Evolutionary conservation across 768 basidiomycete species (phyloP).

Genomic region (Candolleomyces efflorescens): DNA sequence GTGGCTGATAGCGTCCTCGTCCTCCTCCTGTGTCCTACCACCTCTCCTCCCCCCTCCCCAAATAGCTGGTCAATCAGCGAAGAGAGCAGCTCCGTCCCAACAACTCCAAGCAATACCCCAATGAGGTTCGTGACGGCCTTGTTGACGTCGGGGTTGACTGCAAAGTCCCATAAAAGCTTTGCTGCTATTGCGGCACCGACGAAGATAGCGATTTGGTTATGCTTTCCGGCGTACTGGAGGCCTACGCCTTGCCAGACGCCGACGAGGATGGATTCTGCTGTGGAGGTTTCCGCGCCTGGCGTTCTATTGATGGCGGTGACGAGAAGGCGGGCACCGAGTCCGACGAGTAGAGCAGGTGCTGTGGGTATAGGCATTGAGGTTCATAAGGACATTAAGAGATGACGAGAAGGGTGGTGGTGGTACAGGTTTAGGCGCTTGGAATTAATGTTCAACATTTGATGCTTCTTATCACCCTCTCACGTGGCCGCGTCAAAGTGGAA

Average conservation of each 20-base stretch:
- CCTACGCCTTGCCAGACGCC: constrained; percentile 77
- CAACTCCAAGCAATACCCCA: constrained; percentile 64
- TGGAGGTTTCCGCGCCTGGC: constrained; percentile 40
- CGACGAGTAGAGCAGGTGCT: constrained; percentile 67
- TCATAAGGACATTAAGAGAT: constrained; percentile 16
- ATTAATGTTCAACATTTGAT: neutral
- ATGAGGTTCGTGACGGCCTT: constrained; percentile 58
- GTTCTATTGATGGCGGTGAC: constrained; percentile 43
- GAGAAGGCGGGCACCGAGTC: constrained; percentile 68
- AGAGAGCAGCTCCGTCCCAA: constrained; percentile 68
- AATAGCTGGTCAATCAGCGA: constrained; percentile 34
- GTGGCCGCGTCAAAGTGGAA: neutral
- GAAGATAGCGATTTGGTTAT: constrained; percentile 47
- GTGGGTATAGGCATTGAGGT: constrained; percentile 40
- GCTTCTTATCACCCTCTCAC: neutral
- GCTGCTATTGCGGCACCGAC: constrained; percentile 54
- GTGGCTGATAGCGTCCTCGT: constrained; percentile 8
- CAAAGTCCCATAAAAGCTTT: constrained; percentile 65
- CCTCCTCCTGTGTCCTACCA: constrained; percentile 13
- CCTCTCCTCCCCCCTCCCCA: constrained; percentile 22
- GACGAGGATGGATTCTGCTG: constrained; percentile 59
- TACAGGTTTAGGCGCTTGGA: neutral
- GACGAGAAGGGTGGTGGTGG: constrained; percentile 6
- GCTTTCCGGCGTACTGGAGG: constrained; percentile 61
- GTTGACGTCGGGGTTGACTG: constrained; percentile 45